These are phyloP conservation scores for Castanospermum australe DNA, from an alignment of 306 rosid species.

Conservation along the genomic window DNA sequence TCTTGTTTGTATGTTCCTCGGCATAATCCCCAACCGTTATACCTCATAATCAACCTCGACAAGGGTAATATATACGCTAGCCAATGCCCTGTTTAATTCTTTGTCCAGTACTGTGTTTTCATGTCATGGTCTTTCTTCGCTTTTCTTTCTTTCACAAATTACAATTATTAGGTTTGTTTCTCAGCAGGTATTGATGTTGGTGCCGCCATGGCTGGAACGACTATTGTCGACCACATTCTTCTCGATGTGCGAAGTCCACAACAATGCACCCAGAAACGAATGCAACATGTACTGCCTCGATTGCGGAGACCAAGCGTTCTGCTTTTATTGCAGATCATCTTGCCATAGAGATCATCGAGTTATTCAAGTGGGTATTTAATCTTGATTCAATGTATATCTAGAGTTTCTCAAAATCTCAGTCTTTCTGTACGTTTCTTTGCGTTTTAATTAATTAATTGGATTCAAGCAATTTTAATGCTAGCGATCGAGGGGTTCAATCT, in stretches of 20 bases:
- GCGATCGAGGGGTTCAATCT: neutral
- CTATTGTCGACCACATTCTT: conserved; percentile 54
- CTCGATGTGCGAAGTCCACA: conserved; percentile 42
- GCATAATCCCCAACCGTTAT: conserved; percentile 7
- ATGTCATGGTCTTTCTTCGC: too few species aligned
- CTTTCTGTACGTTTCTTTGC: neutral
- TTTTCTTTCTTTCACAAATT: neutral
- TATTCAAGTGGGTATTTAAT: conserved; percentile 49
- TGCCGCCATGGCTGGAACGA: conserved; percentile 60
- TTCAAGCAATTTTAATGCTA: neutral
- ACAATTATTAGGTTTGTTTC: neutral
- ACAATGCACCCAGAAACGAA: conserved; percentile 49
- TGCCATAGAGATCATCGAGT: conserved; percentile 65
- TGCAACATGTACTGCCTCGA: conserved; percentile 75
- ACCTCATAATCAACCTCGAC: conserved; percentile 1
- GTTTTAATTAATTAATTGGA: neutral
- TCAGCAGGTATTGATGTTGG: conserved; percentile 42
- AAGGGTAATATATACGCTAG: conserved; percentile 26
- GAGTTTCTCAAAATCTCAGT: too few species aligned
- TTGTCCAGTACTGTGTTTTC: neutral
- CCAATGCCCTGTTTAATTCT: neutral
- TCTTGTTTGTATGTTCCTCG: neutral
- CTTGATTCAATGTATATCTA: neutral
- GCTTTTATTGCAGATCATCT: conserved; percentile 59
- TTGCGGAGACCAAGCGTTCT: conserved; percentile 46